phyloP scores from a whole-genome alignment of 2,329 filamentous ascomycete species.

The Pyricularia pennisetigena region DNA sequence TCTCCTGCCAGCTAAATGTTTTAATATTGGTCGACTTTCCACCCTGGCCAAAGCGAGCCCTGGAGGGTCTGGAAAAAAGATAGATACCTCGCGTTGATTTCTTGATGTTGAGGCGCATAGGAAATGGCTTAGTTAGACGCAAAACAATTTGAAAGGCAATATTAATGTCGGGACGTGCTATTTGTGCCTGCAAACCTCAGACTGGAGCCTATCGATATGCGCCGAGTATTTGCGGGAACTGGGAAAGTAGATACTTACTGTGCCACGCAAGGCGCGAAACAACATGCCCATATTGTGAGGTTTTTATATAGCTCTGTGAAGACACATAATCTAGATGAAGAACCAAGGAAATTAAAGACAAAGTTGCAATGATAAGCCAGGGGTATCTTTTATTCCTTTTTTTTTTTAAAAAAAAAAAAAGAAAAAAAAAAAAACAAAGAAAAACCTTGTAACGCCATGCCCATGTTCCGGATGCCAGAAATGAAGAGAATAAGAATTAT shows the following conservation, averaged over 20 bases:
- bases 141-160: neutral
- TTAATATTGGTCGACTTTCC: neutral
- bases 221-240: neutral
- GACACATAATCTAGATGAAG: neutral
- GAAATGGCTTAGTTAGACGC: neutral
- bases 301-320: neutral
- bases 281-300: neutral
- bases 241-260: neutral
- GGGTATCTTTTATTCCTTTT: neutral
- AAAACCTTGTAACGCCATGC: neutral
- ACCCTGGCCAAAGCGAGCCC: neutral
- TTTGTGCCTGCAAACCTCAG: neutral
- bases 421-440: no score
- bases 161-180: neutral
- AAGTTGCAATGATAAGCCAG: neutral
- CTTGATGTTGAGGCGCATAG: neutral
- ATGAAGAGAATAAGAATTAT: neutral
- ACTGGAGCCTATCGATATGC: neutral
- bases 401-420: no score
- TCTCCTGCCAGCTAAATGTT: conserved; percentile 1
- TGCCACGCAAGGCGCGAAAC: neutral
- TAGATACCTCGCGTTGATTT: neutral
- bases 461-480: neutral
- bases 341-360: neutral
- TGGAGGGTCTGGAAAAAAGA: neutral